Percentiles rank a stretch among this genome's conserved stretches.
Evolutionary conservation across 495 filamentous ascomycete genomes (phyloP).

Genomic region (Penicillium atrosanguineum): DNA sequence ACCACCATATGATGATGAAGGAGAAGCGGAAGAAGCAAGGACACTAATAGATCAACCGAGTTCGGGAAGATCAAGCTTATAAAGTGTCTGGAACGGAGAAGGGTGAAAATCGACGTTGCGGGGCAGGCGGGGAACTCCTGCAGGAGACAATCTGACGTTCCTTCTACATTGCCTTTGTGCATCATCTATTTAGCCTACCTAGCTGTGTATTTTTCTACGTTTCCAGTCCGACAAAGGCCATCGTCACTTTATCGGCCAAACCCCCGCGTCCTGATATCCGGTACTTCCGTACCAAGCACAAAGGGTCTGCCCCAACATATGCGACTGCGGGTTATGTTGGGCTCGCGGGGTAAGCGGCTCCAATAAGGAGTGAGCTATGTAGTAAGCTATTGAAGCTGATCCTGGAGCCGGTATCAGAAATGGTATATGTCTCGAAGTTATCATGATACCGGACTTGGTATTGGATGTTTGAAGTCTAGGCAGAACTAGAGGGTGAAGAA

Average conservation of each 20-base stretch:
- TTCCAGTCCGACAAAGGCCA: background rate
- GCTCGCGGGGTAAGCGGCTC: background rate
- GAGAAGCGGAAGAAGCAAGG: background rate
- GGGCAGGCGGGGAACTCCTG: slow-evolving; percentile 25
- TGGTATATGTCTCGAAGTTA: too few relatives aligned
- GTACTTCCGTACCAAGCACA: background rate
- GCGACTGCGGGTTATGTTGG: slow-evolving; percentile 1
- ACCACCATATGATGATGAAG: background rate
- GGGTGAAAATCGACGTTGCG: slow-evolving; percentile 16
- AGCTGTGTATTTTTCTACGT: background rate
- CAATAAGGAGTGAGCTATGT: background rate
- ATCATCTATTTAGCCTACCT: background rate
- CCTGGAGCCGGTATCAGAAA: too few relatives aligned
- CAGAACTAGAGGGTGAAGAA: background rate
- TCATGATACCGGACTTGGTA: background rate
- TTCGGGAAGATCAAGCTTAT: background rate
- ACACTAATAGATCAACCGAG: background rate
- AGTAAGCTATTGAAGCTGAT: background rate
- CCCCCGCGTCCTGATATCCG: background rate
- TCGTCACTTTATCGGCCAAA: background rate
- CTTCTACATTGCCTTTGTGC: background rate
- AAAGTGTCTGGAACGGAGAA: slow-evolving; percentile 7
- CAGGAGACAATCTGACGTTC: background rate
- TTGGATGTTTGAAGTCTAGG: background rate
- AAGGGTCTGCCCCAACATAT: background rate